A percentile compares a stretch with the other conserved stretches of the same genome.
phyloP scores from a whole-genome alignment of 1,284 basidiomycete species.

The Trichosporon sp. region DNA sequence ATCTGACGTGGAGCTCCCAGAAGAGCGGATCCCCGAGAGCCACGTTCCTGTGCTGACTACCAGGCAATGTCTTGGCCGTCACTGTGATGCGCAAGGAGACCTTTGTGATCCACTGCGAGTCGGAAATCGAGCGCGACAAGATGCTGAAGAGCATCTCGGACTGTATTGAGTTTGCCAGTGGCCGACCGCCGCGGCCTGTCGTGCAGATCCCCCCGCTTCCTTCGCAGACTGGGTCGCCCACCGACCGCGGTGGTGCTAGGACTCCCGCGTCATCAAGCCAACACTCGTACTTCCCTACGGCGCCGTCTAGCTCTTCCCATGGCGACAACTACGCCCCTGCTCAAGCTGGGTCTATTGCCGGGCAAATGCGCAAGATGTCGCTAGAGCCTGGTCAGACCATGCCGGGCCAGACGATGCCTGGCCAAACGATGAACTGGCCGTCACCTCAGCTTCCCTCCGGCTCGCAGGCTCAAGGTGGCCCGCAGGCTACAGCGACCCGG shows the following conservation, averaged over 20 bases:
- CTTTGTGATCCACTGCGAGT: constrained; percentile 63
- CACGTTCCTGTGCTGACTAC: constrained; percentile 5
- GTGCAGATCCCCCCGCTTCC: background rate
- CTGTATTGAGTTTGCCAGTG: constrained; percentile 71
- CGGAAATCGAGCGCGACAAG: constrained; percentile 59
- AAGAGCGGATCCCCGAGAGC: too few species aligned
- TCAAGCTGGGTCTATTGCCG: constrained; percentile 10
- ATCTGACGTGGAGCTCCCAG: background rate
- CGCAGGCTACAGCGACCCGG: background rate
- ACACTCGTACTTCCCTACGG: background rate
- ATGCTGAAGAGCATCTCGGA: constrained; percentile 72
- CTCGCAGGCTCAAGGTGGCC: background rate
- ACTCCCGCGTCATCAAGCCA: background rate
- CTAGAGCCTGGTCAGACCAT: constrained; percentile 33
- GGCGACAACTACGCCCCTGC: background rate
- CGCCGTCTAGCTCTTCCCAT: background rate
- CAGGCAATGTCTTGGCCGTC: constrained; percentile 69
- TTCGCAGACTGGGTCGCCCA: background rate
- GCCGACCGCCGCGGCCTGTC: background rate
- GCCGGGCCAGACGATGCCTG: constrained; percentile 26
- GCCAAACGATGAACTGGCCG: constrained; percentile 19
- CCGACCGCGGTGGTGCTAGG: background rate
- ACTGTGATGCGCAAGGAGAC: constrained; percentile 85
- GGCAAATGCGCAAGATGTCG: constrained; percentile 32
- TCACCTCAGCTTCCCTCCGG: constrained; percentile 5